Base-by-base conservation (phyloP, 305 asterid species). In the Fraxinus latifolia region DNA sequence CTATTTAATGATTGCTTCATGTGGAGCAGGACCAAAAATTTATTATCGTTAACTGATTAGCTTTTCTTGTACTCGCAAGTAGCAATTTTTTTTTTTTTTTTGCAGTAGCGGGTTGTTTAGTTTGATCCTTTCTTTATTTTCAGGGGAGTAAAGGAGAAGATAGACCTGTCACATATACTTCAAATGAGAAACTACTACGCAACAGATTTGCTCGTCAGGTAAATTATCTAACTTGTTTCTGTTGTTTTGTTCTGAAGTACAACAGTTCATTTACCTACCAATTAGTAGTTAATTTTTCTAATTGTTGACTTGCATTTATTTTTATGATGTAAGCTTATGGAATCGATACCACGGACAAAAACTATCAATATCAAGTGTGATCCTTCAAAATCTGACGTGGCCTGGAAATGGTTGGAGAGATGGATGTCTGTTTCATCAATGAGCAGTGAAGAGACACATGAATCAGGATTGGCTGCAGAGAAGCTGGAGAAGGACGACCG, bases 341-440 rank as follows among this genome's bases (percentile, higher is more conserved):
- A 90, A 77, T 87, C 97, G 62, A 85, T 94, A 68, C 94, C 96
- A 71, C 89, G 87, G 90, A 84, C 88, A 78, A 85, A 87, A 81
- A 81, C 87, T 67, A 91, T 93, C 82, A 92, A 91, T 85, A 89
- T 96, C 84, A 96, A 94, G 86, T 96, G 99, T 83, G 98, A 93
- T 77, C 97, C 98, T 80, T 90, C 83, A 77, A 94, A 92, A 80
- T 83, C 93, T 0, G 98, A 96, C 85, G 87, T 93, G 5, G 88
- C 98, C 83, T 96, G 99, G 99, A 88, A 84, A 87, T 96, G 99
- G 99, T 88, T 96, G 81, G 98, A 91, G 88, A 88, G 98, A 82
- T 94, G 99, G 99, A 91, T 92, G 95, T 81, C 97, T 76, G 93
- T 85, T 83, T 89, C 97, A 79, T 85, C 97, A 0, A 85, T 84